These are phyloP conservation scores for Mycotypha africana DNA, from an alignment of 371 early-diverging fungal genomes.

Conservation along the genomic window DNA sequence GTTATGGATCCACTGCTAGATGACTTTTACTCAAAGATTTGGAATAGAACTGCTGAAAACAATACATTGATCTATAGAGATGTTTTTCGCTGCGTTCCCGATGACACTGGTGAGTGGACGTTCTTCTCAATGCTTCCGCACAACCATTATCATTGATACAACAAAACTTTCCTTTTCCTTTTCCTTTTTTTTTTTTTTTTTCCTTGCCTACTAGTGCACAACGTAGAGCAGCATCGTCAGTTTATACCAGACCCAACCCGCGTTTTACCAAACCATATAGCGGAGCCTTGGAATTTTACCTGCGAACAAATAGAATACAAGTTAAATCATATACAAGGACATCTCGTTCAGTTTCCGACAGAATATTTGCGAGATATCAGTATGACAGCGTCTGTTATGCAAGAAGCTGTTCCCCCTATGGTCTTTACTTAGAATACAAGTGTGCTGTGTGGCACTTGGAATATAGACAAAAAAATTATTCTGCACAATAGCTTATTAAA, in stretches of 20 bases:
- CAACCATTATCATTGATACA: too few relatives aligned
- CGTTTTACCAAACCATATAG: constrained; percentile 52
- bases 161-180: neutral
- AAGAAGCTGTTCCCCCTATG: constrained; percentile 44
- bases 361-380: constrained; percentile 66
- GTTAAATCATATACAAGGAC: constrained; percentile 30
- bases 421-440: constrained; percentile 32
- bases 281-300: constrained; percentile 31
- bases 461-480: too few relatives aligned
- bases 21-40: constrained; percentile 52
- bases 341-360: constrained; percentile 70
- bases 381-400: constrained; percentile 53
- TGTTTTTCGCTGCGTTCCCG: constrained; percentile 83
- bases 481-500: too few relatives aligned
- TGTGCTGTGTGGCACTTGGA: too few relatives aligned
- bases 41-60: constrained; percentile 57
- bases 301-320: constrained; percentile 33
- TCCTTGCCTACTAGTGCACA: constrained; percentile 24
- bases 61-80: constrained; percentile 71
- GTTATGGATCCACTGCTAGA: constrained; percentile 73
- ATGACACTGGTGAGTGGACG: constrained; percentile 70
- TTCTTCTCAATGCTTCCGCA: too few relatives aligned
- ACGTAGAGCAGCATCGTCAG: constrained; percentile 46
- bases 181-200: neutral
- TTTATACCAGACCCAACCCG: constrained; percentile 50